Conservation (phyloP, 225 moss, liverwort and hornwort genomes). For the Marchantia polymorpha region DNA sequence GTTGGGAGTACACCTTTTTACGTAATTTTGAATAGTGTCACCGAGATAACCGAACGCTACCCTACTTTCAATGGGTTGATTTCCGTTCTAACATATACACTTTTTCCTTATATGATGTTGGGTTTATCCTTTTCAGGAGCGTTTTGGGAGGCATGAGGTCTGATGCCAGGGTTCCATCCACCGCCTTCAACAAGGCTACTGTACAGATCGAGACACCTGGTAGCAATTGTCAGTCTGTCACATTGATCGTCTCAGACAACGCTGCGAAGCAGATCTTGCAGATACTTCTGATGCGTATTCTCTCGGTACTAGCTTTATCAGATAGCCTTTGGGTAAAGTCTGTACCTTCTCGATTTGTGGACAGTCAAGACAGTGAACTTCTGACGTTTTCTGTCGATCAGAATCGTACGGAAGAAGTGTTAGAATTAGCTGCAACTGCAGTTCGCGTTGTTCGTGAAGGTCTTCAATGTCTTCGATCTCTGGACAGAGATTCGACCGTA, state of each 20-base stretch:
- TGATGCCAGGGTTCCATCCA: conserved; percentile 25
- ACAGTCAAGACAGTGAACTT: conserved; percentile 22
- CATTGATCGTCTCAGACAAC: conserved; percentile 49
- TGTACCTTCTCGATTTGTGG: conserved; percentile 48
- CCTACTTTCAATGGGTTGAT: too few relatives aligned
- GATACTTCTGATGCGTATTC: conserved; percentile 45
- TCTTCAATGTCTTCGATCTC: conserved; percentile 42
- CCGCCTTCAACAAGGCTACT: conserved; percentile 54
- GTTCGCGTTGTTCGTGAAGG: conserved; percentile 54
- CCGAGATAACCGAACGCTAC: too few relatives aligned
- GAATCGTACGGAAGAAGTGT: conserved; percentile 30
- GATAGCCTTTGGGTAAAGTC: conserved; percentile 52
- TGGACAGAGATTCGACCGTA: conserved; percentile 48
- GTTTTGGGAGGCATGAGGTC: conserved; percentile 53
- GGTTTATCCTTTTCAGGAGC: conserved; percentile 46
- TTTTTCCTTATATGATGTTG: not conserved
- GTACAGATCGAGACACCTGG: conserved; percentile 6
- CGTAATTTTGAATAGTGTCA: too few relatives aligned
- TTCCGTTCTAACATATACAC: not conserved
- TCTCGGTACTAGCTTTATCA: conserved; percentile 49
- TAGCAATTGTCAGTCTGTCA: not conserved
- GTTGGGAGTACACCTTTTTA: not conserved
- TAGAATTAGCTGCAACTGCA: conserved; percentile 58
- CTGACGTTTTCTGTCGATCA: conserved; percentile 20
- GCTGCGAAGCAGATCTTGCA: conserved; percentile 55